Percentiles rank a stretch among this genome's conserved stretches.
Evolutionary conservation across 352 stramenopile species (phyloP).

Genomic region (Globisporangium echinulatum): DNA sequence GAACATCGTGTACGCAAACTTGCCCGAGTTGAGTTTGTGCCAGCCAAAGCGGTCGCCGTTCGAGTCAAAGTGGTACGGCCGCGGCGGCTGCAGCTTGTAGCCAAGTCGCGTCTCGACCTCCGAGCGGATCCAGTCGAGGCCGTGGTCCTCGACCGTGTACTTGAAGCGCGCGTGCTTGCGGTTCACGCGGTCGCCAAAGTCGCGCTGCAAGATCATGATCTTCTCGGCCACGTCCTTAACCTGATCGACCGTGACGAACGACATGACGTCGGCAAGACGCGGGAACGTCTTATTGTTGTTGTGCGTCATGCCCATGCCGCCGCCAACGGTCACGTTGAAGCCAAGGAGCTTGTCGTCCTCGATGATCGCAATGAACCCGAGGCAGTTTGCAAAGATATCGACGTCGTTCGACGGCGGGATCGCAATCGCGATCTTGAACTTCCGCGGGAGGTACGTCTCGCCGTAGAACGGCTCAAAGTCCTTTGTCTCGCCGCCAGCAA

Average conservation of each 20-base stretch:
- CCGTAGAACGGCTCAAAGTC: slow-evolving; percentile 98
- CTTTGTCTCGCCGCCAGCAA: slow-evolving; percentile 87
- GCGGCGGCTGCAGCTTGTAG: slow-evolving; percentile 88
- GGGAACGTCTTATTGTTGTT: slow-evolving; percentile 97
- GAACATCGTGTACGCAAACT: slow-evolving; percentile 80
- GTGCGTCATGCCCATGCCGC: slow-evolving; percentile 97
- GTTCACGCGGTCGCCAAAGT: slow-evolving; percentile 96
- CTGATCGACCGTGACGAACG: slow-evolving; percentile 93
- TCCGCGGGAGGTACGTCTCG: slow-evolving; percentile 94
- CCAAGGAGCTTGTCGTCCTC: slow-evolving; percentile 78
- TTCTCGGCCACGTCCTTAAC: slow-evolving; percentile 88
- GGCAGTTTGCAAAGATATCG: slow-evolving; percentile 97
- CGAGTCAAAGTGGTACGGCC: slow-evolving; percentile 56
- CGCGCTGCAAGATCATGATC: slow-evolving; percentile 92
- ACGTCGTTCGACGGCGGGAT: slow-evolving; percentile 97
- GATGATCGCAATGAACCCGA: slow-evolving; percentile 93
- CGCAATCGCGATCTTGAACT: slow-evolving; percentile 99
- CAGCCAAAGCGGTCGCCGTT: slow-evolving; percentile 77
- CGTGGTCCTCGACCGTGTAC: slow-evolving; percentile 97
- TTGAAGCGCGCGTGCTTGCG: slow-evolving; percentile 97
- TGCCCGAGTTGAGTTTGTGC: slow-evolving; percentile 62
- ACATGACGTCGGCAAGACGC: slow-evolving; percentile 93
- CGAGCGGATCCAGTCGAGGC: slow-evolving; percentile 90
- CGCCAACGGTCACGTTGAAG: slow-evolving; percentile 96
- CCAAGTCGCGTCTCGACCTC: slow-evolving; percentile 93